These are phyloP conservation scores for Keqinozyma sinolaborantium DNA, from an alignment of 1,139 yeast genomes.

Conservation along the genomic window DNA sequence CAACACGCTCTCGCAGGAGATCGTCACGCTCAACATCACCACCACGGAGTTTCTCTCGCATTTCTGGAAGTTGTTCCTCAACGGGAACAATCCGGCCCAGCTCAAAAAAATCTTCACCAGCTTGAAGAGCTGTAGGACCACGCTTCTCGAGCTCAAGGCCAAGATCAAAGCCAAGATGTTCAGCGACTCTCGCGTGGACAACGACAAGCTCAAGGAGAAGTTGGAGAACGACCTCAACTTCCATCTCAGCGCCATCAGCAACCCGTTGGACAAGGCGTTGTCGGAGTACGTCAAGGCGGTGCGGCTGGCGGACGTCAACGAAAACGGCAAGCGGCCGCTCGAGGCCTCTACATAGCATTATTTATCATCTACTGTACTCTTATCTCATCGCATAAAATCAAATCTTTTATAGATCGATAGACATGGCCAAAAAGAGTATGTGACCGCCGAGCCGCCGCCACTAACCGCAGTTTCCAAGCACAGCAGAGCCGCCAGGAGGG, in stretches of 20 bases:
- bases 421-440: constrained; percentile 31
- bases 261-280: constrained; percentile 29
- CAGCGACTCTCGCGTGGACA: constrained; percentile 9
- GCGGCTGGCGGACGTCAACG: constrained; percentile 15
- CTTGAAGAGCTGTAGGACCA: constrained; percentile 29
- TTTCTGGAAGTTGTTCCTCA: constrained; percentile 39
- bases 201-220: constrained; percentile 33
- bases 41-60: constrained; percentile 42
- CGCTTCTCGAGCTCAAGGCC: constrained; percentile 20
- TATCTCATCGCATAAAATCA: constrained; percentile 2
- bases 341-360: constrained; percentile 4
- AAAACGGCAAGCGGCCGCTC: constrained; percentile 24
- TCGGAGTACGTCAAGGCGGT: constrained; percentile 29
- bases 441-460: constrained; percentile 3
- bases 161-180: constrained; percentile 6
- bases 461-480: constrained; percentile 50
- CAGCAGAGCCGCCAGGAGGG: constrained; percentile 78
- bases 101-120: constrained; percentile 35
- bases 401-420: not conserved
- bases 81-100: constrained; percentile 37
- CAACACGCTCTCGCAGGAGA: constrained; percentile 24
- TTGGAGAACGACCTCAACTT: constrained; percentile 28
- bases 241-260: constrained; percentile 27
- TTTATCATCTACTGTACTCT: not conserved
- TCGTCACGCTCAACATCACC: constrained; percentile 37